Evolutionary conservation across 2,329 filamentous ascomycete species (phyloP).

Genomic region (Hypoxylon sp.): DNA sequence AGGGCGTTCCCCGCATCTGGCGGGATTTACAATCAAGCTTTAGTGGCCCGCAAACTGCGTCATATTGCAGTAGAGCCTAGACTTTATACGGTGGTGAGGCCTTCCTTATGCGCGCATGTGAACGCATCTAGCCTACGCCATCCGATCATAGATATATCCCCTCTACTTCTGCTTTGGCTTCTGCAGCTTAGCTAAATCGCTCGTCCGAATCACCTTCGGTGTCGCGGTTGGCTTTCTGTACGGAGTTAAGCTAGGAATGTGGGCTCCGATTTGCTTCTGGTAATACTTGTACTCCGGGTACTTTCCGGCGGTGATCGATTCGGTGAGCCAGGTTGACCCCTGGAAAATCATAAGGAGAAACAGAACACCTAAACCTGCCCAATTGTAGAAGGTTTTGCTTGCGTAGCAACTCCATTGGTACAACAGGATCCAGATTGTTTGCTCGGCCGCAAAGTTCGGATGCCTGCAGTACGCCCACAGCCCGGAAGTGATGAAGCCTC

Average conservation of each 20-base stretch:
- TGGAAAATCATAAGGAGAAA: conserved; percentile 87
- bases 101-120: conserved; percentile 24
- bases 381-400: conserved; percentile 80
- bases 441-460: conserved; percentile 95
- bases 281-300: conserved; percentile 92
- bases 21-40: conserved; percentile 26
- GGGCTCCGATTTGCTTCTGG: conserved; percentile 84
- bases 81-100: conserved; percentile 21
- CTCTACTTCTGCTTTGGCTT: conserved; percentile 59
- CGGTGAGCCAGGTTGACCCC: conserved; percentile 89
- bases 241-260: conserved; percentile 74
- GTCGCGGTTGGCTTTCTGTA: conserved; percentile 60
- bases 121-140: conserved; percentile 26
- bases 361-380: conserved; percentile 79
- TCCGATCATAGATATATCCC: conserved; percentile 25
- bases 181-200: conserved; percentile 64
- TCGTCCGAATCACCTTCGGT: conserved; percentile 66
- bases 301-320: conserved; percentile 83
- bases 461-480: conserved; percentile 92
- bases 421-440: conserved; percentile 87
- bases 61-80: conserved; percentile 36
- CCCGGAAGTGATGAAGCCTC: conserved; percentile 87
- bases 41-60: conserved; percentile 38
- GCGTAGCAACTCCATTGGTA: conserved; percentile 90
- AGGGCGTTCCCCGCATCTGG: conserved; percentile 29